phyloP scores from a whole-genome alignment of 2,329 filamentous ascomycete species.

The Fusarium temperatum region DNA sequence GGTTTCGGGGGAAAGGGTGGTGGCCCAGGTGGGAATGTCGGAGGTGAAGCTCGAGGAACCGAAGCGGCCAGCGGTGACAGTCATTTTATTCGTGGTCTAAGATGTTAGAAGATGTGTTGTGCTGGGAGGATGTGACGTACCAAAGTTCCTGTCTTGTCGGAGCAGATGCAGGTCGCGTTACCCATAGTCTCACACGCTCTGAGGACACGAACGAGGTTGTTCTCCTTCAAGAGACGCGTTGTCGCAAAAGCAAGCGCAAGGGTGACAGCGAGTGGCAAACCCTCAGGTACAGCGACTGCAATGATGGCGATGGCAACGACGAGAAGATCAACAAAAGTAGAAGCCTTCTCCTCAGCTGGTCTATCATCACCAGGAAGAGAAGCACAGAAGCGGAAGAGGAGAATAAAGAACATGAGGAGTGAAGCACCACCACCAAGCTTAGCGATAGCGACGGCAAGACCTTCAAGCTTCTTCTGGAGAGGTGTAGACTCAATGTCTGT shows the following conservation, averaged over 20 bases:
- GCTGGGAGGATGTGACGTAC: not conserved
- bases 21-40: conserved; percentile 22
- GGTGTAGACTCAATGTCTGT: conserved; percentile 80
- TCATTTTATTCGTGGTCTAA: conserved; percentile 69
- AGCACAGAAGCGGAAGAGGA: conserved; percentile 86
- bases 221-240: conserved; percentile 78
- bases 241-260: conserved; percentile 80
- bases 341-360: conserved; percentile 76
- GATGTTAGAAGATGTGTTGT: fast-evolving
- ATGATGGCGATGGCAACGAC: conserved; percentile 83
- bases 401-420: conserved; percentile 81
- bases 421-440: conserved; percentile 81
- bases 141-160: conserved; percentile 74
- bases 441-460: conserved; percentile 79
- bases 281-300: conserved; percentile 81
- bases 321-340: conserved; percentile 78
- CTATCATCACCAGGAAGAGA: conserved; percentile 64
- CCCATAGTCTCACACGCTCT: conserved; percentile 85
- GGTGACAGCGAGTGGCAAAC: conserved; percentile 80
- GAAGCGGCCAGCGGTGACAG: conserved; percentile 68
- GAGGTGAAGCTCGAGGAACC: conserved; percentile 56
- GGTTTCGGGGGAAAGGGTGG: conserved; percentile 33
- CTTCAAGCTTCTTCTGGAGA: conserved; percentile 78
- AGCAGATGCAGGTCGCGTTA: conserved; percentile 76
- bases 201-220: conserved; percentile 78